Evolutionary conservation across 805 yeast genomes (phyloP), one percentile per base, ranked within the genome.

Genomic region (Saccharomycopsis microspora): DNA sequence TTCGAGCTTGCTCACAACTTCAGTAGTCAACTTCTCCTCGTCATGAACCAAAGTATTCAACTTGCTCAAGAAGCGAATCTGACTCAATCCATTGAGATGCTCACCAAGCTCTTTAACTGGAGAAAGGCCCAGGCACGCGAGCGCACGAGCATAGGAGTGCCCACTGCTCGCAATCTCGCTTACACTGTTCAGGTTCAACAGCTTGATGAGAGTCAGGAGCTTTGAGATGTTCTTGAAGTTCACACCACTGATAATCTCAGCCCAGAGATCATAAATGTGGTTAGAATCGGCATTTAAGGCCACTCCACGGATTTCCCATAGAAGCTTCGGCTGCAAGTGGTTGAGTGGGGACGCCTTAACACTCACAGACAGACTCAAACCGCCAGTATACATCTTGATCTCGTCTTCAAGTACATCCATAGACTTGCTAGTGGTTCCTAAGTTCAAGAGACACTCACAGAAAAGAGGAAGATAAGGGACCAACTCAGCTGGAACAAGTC

Each of bases 91-190:
- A 35, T 72, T 64, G 10, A 88, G 62, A 6, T 67, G 58, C 57
- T 90, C 94, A 46, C 70, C 69, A 19, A 88, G 69, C 4, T 78
- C 70, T 46, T 76, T 77, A 19, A 78, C 70, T 1, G 74, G 66
- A 1, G 87, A 78, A 3, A 87, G 63, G 32, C 75, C 71, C 0
- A 95, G 73, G 29, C 76, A 69, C 2, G 95, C 80, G 56, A 68
- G 75, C 4, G 78, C 69, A 55, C 78, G 73, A 3, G 97, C 96
- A 64, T 75, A 89, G 1, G 81, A 67, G 60, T 93, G 97, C 0
- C 98, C 98, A 48, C 83, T 70, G 49, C 89, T 93, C 6, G 96
- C 89, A 45, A 93, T 78, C 5, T 75, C 69, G 57, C 89, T 80
- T 49, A 86, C 68, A 58, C 85, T 85, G 56, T 86, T 89, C 34